These are phyloP conservation scores for Teratosphaeria pseudoeucalypti DNA, from an alignment of 2,329 filamentous ascomycete species.

Conservation along the genomic window DNA sequence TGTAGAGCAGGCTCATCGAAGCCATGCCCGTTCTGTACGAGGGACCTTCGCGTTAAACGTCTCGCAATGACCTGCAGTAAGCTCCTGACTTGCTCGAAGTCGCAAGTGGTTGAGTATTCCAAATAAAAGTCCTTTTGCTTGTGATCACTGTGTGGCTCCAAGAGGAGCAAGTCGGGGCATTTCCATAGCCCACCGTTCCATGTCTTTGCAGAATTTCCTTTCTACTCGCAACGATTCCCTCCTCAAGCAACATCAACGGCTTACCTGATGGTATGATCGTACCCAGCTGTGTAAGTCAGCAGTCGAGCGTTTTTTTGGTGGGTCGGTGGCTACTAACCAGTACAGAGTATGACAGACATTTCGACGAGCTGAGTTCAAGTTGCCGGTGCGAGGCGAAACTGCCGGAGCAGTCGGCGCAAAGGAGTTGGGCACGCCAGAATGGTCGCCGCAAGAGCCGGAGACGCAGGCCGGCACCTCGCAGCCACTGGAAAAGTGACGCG, in stretches of 20 bases:
- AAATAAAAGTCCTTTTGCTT: background rate
- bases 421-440: background rate
- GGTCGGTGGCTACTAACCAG: slow-evolving; percentile 37
- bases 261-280: slow-evolving; percentile 67
- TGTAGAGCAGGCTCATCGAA: background rate
- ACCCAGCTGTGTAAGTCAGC: slow-evolving; percentile 43
- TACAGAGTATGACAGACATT: slow-evolving; percentile 60
- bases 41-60: background rate
- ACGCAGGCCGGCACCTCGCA: too few relatives aligned
- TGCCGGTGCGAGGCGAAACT: background rate
- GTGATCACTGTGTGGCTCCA: background rate
- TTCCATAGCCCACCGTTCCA: background rate
- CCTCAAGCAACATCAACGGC: slow-evolving; percentile 9
- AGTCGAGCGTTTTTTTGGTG: slow-evolving; percentile 1
- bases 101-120: background rate
- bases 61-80: background rate
- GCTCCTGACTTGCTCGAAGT: background rate
- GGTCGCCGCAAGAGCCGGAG: background rate
- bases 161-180: too few relatives aligned
- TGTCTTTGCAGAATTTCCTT: background rate
- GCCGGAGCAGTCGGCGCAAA: background rate
- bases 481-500: background rate
- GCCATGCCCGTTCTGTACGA: background rate
- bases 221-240: background rate
- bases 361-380: background rate